Evolutionary conservation across 371 early-diverging fungal genomes (phyloP).

Genomic region (Caulochytrium protostelioides): DNA sequence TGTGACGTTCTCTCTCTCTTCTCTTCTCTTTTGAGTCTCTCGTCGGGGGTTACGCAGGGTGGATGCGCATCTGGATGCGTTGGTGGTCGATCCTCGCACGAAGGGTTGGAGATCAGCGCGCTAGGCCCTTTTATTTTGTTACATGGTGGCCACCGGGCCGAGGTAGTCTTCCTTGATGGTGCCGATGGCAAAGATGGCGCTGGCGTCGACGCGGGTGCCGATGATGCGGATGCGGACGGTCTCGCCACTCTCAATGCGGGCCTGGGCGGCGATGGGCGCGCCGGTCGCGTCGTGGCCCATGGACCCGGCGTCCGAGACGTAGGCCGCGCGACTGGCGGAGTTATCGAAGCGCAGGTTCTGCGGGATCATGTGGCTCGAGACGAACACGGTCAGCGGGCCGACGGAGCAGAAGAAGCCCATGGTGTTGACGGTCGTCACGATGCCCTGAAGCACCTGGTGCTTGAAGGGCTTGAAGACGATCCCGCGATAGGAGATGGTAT

Average conservation of each 20-base stretch:
- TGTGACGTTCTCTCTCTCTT: too few relatives aligned
- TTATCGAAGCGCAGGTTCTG: too few relatives aligned
- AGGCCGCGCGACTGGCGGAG: too few relatives aligned
- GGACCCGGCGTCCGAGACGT: too few relatives aligned
- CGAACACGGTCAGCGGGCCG: slow-evolving; percentile 92
- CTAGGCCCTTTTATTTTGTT: too few relatives aligned
- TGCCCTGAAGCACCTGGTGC: slow-evolving; percentile 89
- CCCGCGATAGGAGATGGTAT: slow-evolving; percentile 81
- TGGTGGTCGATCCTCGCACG: too few relatives aligned
- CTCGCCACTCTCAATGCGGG: slow-evolving; percentile 68
- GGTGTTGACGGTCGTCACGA: slow-evolving; percentile 85
- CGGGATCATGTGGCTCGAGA: slow-evolving; percentile 71
- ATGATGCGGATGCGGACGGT: slow-evolving; percentile 80
- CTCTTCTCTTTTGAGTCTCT: too few relatives aligned
- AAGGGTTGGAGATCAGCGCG: too few relatives aligned
- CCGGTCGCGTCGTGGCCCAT: too few relatives aligned
- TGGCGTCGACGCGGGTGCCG: slow-evolving; percentile 81
- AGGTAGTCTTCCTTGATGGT: slow-evolving; percentile 90
- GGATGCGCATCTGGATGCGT: too few relatives aligned
- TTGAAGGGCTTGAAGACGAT: slow-evolving; percentile 94
- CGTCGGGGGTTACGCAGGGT: too few relatives aligned
- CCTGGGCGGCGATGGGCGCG: slow-evolving; percentile 2
- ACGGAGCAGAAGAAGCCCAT: slow-evolving; percentile 94
- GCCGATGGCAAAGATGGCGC: slow-evolving; percentile 82
- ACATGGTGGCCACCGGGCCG: too few relatives aligned